Percentiles rank a stretch among this genome's conserved stretches.
Evolutionary conservation across 78 protist genomes (phyloP).

Genomic region (Cavenderia fasciculata): DNA sequence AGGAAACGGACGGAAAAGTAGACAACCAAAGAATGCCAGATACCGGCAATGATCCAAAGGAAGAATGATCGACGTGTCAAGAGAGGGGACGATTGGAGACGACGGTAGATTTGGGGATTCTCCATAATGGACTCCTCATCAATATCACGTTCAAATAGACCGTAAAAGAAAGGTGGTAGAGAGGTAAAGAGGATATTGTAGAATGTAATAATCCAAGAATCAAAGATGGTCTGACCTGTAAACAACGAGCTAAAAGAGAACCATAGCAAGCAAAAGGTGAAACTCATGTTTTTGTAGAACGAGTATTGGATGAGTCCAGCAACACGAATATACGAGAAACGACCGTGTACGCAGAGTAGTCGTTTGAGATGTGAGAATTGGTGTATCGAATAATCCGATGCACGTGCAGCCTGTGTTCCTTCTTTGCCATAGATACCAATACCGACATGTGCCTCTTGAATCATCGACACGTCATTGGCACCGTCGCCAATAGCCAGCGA

Average conservation of each 20-base stretch:
- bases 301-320: conserved; percentile 87
- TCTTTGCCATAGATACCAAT: conserved; percentile 94
- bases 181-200: conserved; percentile 90
- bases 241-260: conserved; percentile 65
- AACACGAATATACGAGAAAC: conserved; percentile 83
- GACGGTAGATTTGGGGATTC: conserved; percentile 43
- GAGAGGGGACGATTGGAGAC: conserved; percentile 3
- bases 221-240: conserved; percentile 89
- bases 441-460: conserved; percentile 92
- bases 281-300: conserved; percentile 91
- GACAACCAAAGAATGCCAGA: conserved; percentile 62
- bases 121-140: conserved; percentile 65
- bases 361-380: conserved; percentile 83
- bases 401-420: conserved; percentile 95
- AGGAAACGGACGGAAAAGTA: conserved; percentile 54
- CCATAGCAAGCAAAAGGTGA: conserved; percentile 74
- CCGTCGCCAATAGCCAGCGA: conserved; percentile 96
- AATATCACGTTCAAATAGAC: conserved; percentile 74
- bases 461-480: conserved; percentile 96
- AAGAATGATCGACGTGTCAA: conserved; percentile 27
- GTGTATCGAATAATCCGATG: conserved; percentile 93
- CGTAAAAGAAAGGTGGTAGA: conserved; percentile 87
- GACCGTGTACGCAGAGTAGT: conserved; percentile 91
- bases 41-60: conserved; percentile 60
- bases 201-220: conserved; percentile 82